phyloP scores from a whole-genome alignment of 768 basidiomycete genomes.

The Lentinula sp. region DNA sequence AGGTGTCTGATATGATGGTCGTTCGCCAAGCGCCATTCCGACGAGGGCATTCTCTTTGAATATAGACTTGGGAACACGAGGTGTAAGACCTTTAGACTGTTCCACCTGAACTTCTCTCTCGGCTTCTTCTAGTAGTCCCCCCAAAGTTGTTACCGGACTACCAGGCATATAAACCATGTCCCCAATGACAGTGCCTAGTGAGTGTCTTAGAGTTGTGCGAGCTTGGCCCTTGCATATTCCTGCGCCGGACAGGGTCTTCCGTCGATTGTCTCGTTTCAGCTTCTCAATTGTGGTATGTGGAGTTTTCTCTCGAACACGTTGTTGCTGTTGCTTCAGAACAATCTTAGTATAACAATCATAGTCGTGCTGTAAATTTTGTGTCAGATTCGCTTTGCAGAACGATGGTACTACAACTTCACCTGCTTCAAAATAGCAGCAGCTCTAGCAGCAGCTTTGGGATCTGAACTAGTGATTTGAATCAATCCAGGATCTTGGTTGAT shows the following conservation, averaged over 20 bases:
- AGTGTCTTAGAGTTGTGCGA: slow-evolving; percentile 10
- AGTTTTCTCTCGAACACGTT: slow-evolving; percentile 14
- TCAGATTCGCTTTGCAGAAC: background rate
- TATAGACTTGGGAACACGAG: background rate
- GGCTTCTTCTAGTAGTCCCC: slow-evolving; percentile 52
- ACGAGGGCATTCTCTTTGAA: background rate
- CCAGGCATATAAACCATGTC: slow-evolving; percentile 50
- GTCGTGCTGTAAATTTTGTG: slow-evolving; percentile 52
- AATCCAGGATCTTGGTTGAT: slow-evolving; percentile 46
- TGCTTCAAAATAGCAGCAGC: slow-evolving; percentile 92
- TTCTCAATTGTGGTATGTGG: slow-evolving; percentile 26
- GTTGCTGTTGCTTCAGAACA: slow-evolving; percentile 23
- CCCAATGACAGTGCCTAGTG: slow-evolving; percentile 5
- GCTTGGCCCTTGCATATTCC: slow-evolving; percentile 20
- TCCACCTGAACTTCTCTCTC: slow-evolving; percentile 37
- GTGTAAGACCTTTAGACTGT: background rate
- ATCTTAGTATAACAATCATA: slow-evolving; percentile 74
- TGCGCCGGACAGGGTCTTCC: slow-evolving; percentile 24
- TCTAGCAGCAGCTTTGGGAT: slow-evolving; percentile 81
- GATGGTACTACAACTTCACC: slow-evolving; percentile 36
- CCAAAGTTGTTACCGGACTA: slow-evolving; percentile 46
- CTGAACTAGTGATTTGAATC: slow-evolving; percentile 78
- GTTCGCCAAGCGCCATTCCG: background rate
- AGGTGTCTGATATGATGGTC: background rate
- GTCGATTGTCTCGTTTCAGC: slow-evolving; percentile 24